Percentiles rank a stretch among this genome's conserved stretches.
These are phyloP conservation scores for Quercus robur DNA, from an alignment of 306 rosid species.

Conservation along the genomic window DNA sequence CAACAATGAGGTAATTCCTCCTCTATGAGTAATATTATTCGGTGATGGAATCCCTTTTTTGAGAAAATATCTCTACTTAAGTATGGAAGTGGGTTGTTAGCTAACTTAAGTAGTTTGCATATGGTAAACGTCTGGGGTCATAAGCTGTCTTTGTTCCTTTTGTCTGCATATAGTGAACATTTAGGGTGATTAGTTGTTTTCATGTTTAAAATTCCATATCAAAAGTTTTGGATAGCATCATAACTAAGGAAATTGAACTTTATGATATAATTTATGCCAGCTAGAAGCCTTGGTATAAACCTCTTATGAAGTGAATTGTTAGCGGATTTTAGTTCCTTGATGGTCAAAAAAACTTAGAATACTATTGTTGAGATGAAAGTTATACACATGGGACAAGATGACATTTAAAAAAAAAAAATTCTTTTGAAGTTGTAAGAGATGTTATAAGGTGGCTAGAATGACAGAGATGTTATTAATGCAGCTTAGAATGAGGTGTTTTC, in stretches of 20 bases:
- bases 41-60: slow-evolving; percentile 1
- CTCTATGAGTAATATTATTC: slow-evolving; percentile 13
- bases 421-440: not conserved
- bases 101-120: slow-evolving; percentile 10
- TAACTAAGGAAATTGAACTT: not conserved
- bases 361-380: not conserved
- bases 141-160: not conserved
- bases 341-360: not conserved
- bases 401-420: too few relatives aligned
- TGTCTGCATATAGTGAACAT: slow-evolving; percentile 10
- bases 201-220: not conserved
- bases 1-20: slow-evolving; percentile 70
- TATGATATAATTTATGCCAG: not conserved
- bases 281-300: not conserved
- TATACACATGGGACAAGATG: not conserved
- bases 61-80: slow-evolving; percentile 16
- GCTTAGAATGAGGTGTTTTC: too few relatives aligned
- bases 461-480: not conserved
- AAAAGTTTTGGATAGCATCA: not conserved
- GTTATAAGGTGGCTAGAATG: not conserved
- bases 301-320: not conserved
- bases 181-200: not conserved
- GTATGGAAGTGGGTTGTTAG: not conserved
- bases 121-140: slow-evolving; percentile 1
- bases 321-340: not conserved